phyloP scores from a whole-genome alignment of 2,329 filamentous ascomycete species.

The Scedosporium apiospermum region DNA sequence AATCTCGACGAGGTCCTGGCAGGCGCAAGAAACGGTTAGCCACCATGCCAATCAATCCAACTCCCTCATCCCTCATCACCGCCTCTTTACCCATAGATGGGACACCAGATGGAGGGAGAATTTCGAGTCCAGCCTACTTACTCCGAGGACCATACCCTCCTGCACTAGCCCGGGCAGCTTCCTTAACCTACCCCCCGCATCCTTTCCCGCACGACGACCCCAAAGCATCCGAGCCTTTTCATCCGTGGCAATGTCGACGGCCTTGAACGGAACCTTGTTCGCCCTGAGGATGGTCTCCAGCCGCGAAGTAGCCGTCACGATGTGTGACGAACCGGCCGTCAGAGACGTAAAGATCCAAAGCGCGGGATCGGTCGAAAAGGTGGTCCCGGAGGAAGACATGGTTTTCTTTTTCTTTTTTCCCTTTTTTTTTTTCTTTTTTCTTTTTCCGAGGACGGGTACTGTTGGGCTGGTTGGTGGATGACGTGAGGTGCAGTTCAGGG shows the following conservation, averaged over 20 bases:
- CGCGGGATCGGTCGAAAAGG: conserved; percentile 52
- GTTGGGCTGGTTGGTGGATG: not conserved
- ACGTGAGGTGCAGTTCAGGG: not conserved
- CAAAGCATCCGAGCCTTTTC: conserved; percentile 82
- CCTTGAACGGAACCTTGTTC: conserved; percentile 89
- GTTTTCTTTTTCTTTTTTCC: not conserved
- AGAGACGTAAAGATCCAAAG: conserved; percentile 96
- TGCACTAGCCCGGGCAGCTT: conserved; percentile 87
- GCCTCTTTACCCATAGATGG: not conserved
- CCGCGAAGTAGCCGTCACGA: conserved; percentile 89
- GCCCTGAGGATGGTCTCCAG: conserved; percentile 94
- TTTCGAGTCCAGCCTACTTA: conserved; percentile 36
- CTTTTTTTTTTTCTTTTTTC: not conserved
- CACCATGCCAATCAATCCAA: not conserved
- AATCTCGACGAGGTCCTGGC: conserved; percentile 80
- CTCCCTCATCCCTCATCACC: not conserved
- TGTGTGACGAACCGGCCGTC: conserved; percentile 89
- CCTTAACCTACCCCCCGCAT: conserved; percentile 47
- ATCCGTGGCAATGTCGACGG: conserved; percentile 83
- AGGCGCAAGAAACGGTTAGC: not conserved
- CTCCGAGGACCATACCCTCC: conserved; percentile 74
- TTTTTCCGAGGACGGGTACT: not conserved
- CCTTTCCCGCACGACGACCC: conserved; percentile 75
- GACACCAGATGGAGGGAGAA: no score
- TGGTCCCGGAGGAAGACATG: conserved; percentile 17